Base-by-base conservation (phyloP, 1,284 basidiomycete species). In the Nidula niveotomentosa region DNA sequence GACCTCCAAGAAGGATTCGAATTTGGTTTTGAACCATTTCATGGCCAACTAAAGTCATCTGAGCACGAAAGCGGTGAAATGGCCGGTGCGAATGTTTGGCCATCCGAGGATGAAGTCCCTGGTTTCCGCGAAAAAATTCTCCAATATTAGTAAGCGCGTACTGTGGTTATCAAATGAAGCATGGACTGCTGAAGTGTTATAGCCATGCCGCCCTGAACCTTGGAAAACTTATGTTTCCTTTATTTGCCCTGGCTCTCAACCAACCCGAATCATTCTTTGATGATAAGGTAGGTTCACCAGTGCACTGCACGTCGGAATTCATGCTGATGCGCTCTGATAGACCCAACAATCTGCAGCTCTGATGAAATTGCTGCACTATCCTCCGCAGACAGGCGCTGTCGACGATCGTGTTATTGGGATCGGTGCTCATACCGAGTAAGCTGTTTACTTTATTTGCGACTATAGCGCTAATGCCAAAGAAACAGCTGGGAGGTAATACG, bases 1-100 rank as follows among this genome's bases (percentile, higher is more conserved):
- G 91, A 93, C 64, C 68, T 90, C 51, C 90, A 93, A 65, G 93
- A 94, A 68, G 90, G 88, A 0, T 94, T 93, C 66, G 88, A 92
- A 60, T 76, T 94, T 51, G 90, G 90, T 0, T 86, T 85, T 74
- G 91, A 94, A 67, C 10, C 44, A 52, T 55, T 36, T 49, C 6
- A 39, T 62, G 47, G 61, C 55, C 0, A 55, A 64, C 12, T 63
- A 75, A 34, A 63, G 72, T 48, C 73, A 74, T 30, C 17, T 30
- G 74, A 71, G 59, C 76, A 68, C 5, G 71, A 79, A 18, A 75
- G 75, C 51, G 79, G 81, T 4, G 72, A 67, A 53, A 79, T 86
- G 82, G 68, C 78, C 1, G 90, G 87, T 23, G 83, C 76, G 1
- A 90, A 91, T 55, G 76, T 83, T 47, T 86, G 86, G 89, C 83